Evolutionary conservation across 306 rosid species (phyloP).

Genomic region (Lathyrus aphaca): DNA sequence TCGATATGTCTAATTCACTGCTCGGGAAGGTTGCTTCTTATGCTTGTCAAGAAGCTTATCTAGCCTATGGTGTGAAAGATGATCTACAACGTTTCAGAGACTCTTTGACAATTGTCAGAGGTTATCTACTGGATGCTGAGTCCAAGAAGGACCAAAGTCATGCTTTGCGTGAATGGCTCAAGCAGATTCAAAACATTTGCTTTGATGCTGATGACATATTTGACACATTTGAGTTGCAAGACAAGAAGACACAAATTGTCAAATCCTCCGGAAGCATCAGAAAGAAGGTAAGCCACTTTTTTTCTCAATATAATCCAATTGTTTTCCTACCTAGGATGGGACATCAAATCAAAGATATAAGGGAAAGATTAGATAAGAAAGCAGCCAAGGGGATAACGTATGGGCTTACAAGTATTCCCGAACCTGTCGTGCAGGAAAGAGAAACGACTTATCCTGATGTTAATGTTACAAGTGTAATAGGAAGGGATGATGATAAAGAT

Average conservation of each 20-base stretch:
- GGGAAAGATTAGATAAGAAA: neutral
- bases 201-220: neutral
- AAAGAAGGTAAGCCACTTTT: neutral
- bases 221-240: neutral
- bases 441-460: neutral
- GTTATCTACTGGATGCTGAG: constrained; percentile 1
- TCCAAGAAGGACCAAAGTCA: neutral
- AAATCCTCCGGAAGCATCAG: neutral
- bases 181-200: neutral
- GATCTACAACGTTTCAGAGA: neutral
- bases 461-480: neutral
- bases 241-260: neutral
- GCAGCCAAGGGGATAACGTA: neutral
- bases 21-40: neutral
- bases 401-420: too few relatives aligned
- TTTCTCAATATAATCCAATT: neutral
- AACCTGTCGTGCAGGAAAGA: neutral
- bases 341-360: neutral
- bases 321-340: neutral
- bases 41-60: constrained; percentile 4
- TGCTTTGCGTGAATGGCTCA: neutral
- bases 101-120: constrained; percentile 1
- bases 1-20: neutral
- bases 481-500: neutral
- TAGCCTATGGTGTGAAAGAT: neutral